Percentiles rank a stretch among this genome's conserved stretches.
These are phyloP conservation scores for Incumbomyces lentus DNA, from an alignment of 2,329 filamentous ascomycete species.

Conservation along the genomic window DNA sequence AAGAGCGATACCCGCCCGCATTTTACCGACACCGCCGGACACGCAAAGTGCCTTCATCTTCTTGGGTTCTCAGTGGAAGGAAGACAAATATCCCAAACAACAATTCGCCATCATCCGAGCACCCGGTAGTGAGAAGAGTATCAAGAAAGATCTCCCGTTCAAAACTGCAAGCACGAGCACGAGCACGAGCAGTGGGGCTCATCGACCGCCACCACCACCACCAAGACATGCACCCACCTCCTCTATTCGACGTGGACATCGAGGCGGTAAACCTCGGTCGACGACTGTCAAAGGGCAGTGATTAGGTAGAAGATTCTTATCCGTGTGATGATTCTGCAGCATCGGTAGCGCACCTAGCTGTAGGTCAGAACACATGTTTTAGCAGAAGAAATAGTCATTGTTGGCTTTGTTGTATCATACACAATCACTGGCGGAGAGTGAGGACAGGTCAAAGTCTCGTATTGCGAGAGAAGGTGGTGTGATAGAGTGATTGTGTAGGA, in stretches of 20 bases:
- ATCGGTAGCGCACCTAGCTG: conserved; percentile 11
- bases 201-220: not conserved
- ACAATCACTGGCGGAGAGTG: too few relatives aligned
- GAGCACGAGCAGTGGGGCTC: not conserved
- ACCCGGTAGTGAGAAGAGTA: conserved; percentile 12
- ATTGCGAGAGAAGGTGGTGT: not conserved
- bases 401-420: too few relatives aligned
- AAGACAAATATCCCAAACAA: conserved; percentile 9
- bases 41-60: conserved; percentile 6
- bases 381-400: not conserved
- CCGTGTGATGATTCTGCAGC: conserved; percentile 6
- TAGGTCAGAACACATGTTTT: conserved; percentile 7
- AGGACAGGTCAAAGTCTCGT: not conserved
- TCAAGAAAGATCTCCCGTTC: conserved; percentile 17
- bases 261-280: conserved; percentile 8
- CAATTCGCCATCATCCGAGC: conserved; percentile 18
- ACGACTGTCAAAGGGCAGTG: conserved; percentile 14
- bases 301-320: conserved; percentile 3
- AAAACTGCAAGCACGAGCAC: conserved; percentile 1
- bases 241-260: conserved; percentile 1
- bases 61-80: conserved; percentile 4
- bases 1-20: conserved; percentile 1
- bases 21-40: conserved; percentile 5
- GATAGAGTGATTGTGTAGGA: too few relatives aligned
- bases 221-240: not conserved